These are phyloP conservation scores for Psilocybe cubensis DNA, from an alignment of 768 basidiomycete genomes.

Conservation along the genomic window DNA sequence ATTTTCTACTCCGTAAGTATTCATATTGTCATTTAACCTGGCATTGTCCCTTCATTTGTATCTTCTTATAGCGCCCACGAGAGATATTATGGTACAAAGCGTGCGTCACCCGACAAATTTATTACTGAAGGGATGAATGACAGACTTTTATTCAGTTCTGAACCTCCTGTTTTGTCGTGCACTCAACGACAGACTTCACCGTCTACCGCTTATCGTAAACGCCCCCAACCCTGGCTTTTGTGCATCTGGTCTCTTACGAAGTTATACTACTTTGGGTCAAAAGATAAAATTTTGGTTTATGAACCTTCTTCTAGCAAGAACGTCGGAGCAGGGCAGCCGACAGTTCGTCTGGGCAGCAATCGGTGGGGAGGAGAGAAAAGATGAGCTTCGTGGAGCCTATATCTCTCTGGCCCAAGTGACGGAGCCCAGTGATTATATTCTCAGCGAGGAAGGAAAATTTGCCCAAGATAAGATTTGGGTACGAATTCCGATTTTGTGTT, in stretches of 20 bases:
- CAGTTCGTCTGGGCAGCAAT: constrained; percentile 37
- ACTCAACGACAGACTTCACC: constrained; percentile 30
- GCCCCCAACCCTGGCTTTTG: constrained; percentile 44
- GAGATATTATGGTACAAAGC: constrained; percentile 39
- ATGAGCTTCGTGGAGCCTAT: constrained; percentile 26
- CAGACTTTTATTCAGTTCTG: constrained; percentile 31
- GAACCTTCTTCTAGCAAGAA: constrained; percentile 33
- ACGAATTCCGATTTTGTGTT: not conserved
- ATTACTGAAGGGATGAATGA: not conserved
- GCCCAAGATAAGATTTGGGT: constrained; percentile 24
- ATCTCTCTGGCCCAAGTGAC: constrained; percentile 1
- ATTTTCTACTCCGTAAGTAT: not conserved
- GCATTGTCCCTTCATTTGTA: not conserved
- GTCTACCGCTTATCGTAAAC: constrained; percentile 32
- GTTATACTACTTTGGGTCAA: no score
- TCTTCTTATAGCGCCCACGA: not conserved
- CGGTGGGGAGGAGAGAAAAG: constrained; percentile 21
- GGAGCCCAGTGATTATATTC: constrained; percentile 22
- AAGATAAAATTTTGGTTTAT: constrained; percentile 25
- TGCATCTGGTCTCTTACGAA: constrained; percentile 35
- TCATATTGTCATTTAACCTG: not conserved
- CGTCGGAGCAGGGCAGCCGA: constrained; percentile 39
- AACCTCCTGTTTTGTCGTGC: constrained; percentile 41
- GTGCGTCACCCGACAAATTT: constrained; percentile 22
- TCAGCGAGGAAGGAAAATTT: constrained; percentile 16